Evolutionary conservation across 208 protist genomes (phyloP).

Genomic region (Acanthamoeba triangularis): DNA sequence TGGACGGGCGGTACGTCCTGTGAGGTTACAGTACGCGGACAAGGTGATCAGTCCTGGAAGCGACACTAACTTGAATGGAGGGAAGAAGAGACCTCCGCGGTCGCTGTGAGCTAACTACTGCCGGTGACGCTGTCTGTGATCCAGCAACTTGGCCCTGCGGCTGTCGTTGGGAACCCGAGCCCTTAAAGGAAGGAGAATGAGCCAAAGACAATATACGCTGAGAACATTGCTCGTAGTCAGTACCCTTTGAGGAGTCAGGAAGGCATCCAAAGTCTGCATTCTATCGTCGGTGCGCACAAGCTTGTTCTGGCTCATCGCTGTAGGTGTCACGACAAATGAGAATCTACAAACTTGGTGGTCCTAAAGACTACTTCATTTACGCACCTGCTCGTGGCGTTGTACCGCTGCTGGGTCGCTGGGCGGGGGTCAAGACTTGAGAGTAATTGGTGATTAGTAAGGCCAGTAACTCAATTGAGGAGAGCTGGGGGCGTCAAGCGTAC

Average conservation of each 20-base stretch:
- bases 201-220: not conserved
- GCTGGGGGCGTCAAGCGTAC: not conserved
- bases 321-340: not conserved
- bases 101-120: not conserved
- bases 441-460: not conserved
- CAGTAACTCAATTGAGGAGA: not conserved
- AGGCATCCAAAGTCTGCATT: constrained; percentile 79
- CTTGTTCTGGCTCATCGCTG: constrained; percentile 69
- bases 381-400: not conserved
- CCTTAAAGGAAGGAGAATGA: not conserved
- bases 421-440: not conserved
- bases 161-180: not conserved
- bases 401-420: not conserved
- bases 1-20: constrained; percentile 50
- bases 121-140: not conserved
- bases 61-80: not conserved
- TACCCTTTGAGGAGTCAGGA: constrained; percentile 56
- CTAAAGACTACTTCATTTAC: too few relatives aligned
- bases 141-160: too few relatives aligned
- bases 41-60: not conserved
- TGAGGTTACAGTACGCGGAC: not conserved
- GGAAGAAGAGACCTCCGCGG: not conserved
- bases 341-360: too few relatives aligned
- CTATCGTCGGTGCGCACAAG: constrained; percentile 74
- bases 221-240: not conserved